Percentiles rank a stretch among this genome's conserved stretches.
These are phyloP conservation scores for Pseudocercospora fuligena DNA, from an alignment of 2,329 filamentous ascomycete genomes.

Conservation along the genomic window DNA sequence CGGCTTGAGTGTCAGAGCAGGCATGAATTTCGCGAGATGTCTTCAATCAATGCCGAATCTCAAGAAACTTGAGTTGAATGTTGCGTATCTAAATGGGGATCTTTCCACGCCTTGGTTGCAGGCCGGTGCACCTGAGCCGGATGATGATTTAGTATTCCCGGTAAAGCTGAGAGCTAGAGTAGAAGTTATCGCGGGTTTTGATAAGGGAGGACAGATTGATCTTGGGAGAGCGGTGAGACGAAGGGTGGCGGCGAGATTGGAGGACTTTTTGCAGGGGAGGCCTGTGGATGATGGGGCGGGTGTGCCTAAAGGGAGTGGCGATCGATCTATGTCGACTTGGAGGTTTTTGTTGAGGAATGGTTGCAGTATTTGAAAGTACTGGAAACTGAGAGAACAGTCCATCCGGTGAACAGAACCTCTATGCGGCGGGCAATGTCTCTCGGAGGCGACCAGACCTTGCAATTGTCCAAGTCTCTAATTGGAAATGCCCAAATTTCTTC, in stretches of 20 bases:
- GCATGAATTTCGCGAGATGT: slow-evolving; percentile 10
- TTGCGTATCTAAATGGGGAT: not conserved
- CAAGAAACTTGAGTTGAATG: slow-evolving; percentile 1
- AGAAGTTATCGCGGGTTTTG: slow-evolving; percentile 8
- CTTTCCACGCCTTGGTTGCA: slow-evolving; percentile 11
- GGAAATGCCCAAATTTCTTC: too few species aligned
- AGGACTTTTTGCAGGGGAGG: not conserved
- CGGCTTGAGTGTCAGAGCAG: not conserved
- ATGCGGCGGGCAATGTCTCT: not conserved
- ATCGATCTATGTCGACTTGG: slow-evolving; percentile 10
- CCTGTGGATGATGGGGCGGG: not conserved
- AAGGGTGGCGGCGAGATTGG: not conserved
- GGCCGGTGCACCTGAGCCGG: not conserved
- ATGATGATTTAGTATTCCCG: slow-evolving; percentile 1
- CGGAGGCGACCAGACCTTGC: not conserved
- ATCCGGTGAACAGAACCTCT: too few species aligned
- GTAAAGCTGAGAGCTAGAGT: not conserved
- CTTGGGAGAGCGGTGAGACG: not conserved
- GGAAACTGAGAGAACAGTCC: too few species aligned
- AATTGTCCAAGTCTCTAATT: too few species aligned
- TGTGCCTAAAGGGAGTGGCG: not conserved
- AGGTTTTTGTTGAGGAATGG: slow-evolving; percentile 6
- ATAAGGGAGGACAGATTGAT: not conserved
- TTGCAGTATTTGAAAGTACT: not conserved
- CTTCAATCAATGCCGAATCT: not conserved